Evolutionary conservation across 2,329 filamentous ascomycete species (phyloP).

Genomic region (Penicillium sp.): DNA sequence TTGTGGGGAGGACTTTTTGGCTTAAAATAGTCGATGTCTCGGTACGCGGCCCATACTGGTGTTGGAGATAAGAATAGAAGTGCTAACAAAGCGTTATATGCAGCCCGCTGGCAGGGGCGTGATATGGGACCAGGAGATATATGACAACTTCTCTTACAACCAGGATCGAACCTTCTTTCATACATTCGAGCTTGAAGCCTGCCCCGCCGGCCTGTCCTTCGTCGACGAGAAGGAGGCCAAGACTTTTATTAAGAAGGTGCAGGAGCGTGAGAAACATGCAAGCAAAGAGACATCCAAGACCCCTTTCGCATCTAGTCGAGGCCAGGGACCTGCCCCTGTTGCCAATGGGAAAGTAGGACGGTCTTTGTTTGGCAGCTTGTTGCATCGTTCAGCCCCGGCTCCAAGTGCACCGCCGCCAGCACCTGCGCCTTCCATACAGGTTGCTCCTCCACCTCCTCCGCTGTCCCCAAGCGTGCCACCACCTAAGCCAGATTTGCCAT

Average conservation of each 20-base stretch:
- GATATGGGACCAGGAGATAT: slow-evolving; percentile 97
- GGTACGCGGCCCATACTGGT: slow-evolving; percentile 55
- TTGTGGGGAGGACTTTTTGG: slow-evolving; percentile 95
- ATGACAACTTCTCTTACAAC: slow-evolving; percentile 91
- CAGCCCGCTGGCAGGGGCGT: slow-evolving; percentile 77
- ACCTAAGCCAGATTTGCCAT: slow-evolving; percentile 43
- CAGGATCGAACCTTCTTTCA: slow-evolving; percentile 98
- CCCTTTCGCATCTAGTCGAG: slow-evolving; percentile 61
- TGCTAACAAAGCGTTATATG: slow-evolving; percentile 13
- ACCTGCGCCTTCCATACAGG: slow-evolving; percentile 29
- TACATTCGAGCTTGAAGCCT: slow-evolving; percentile 92
- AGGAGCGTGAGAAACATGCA: slow-evolving; percentile 92
- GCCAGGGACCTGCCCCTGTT: slow-evolving; percentile 45
- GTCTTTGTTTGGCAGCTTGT: slow-evolving; percentile 51
- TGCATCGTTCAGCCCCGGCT: slow-evolving; percentile 50
- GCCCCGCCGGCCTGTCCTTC: slow-evolving; percentile 85
- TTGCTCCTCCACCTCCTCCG: slow-evolving; percentile 34
- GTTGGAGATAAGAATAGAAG: background rate
- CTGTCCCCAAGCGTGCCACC: slow-evolving; percentile 25
- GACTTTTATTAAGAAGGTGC: slow-evolving; percentile 96
- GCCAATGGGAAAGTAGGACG: slow-evolving; percentile 49
- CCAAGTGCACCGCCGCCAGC: slow-evolving; percentile 29
- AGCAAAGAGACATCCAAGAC: slow-evolving; percentile 80
- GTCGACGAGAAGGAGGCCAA: slow-evolving; percentile 96
- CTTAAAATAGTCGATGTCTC: slow-evolving; percentile 96